Conservation (phyloP, 768 basidiomycete species). For the Clitopilus hobsonii region DNA sequence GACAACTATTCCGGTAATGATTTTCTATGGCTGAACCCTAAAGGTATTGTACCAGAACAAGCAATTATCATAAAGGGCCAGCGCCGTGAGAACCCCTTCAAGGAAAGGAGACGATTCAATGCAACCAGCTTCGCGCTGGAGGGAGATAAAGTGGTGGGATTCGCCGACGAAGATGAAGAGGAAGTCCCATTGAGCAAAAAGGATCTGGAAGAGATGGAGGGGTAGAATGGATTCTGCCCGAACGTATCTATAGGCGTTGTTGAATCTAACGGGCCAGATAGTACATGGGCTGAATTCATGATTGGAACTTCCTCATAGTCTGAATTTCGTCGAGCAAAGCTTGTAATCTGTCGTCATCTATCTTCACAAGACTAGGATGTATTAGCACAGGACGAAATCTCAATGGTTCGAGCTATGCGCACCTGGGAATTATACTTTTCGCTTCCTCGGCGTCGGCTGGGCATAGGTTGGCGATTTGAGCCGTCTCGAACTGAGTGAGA, state of each 20-base stretch:
- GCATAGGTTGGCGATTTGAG: slow-evolving; percentile 88
- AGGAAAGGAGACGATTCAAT: slow-evolving; percentile 66
- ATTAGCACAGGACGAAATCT: not conserved
- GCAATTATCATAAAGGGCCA: slow-evolving; percentile 63
- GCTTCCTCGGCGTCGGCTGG: slow-evolving; percentile 87
- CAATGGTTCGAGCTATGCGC: slow-evolving; percentile 8
- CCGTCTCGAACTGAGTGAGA: slow-evolving; percentile 86
- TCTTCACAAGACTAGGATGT: slow-evolving; percentile 67
- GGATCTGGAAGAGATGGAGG: slow-evolving; percentile 49
- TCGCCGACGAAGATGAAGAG: slow-evolving; percentile 31
- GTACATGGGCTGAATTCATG: slow-evolving; percentile 16
- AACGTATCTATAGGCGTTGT: not conserved
- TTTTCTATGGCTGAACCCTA: slow-evolving; percentile 70
- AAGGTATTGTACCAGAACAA: slow-evolving; percentile 68
- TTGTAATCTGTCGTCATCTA: slow-evolving; percentile 85
- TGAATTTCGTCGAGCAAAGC: slow-evolving; percentile 82
- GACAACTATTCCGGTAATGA: slow-evolving; percentile 78
- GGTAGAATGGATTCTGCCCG: slow-evolving; percentile 21
- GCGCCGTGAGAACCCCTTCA: slow-evolving; percentile 57
- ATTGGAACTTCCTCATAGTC: slow-evolving; percentile 86
- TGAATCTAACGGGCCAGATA: no score
- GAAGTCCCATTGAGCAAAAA: slow-evolving; percentile 33
- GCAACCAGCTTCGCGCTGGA: slow-evolving; percentile 45
- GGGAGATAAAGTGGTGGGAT: slow-evolving; percentile 23
- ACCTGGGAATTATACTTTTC: slow-evolving; percentile 90